Base-by-base conservation (phyloP, 164 flowering plant genomes). In the Tinospora cordifolia region DNA sequence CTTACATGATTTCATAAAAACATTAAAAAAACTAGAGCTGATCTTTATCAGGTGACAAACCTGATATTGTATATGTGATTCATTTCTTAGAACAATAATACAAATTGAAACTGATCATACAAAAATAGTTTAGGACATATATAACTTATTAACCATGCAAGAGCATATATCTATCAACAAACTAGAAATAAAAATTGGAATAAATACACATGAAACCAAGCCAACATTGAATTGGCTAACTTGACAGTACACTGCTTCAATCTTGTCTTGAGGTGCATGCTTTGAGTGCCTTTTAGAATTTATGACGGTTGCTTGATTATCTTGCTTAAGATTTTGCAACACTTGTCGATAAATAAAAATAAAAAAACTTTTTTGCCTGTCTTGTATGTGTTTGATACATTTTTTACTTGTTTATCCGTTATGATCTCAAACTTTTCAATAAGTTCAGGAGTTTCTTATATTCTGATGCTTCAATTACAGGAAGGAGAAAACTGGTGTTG, bases 401-500 rank as follows among this genome's bases (percentile, higher is more conserved):
- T 30, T 30, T 30, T 30, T 30, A 51, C 59, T 41, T 41, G 21
- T n/a, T 51, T 51, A 17, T 51, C 4, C 4, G 58, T 49, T 51
- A 14, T 13, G 4, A 13, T 6, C 58, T 49, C 58, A 14, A 14
- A 13, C 19, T 72, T 21, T 71, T 36, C 15, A 12, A 19, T 30
- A 60, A 26, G 26, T 71, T 34, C 2, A 51, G 76, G 21, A 58
- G 57, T 75, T 70, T 39, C n/a, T 74, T 49, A 65, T 49, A 62
- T 24, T 54, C 59, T 69, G 71, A 34, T 8, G 27, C 51, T 15
- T 60, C 36, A 9, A 70, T 19, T 72, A 21, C 81, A 94, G 99
- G 74, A 90, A 87, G 81, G 97, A 88, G 70, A 89, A 76, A 81
- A 92, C 83, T 51, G 99, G 99, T 13, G 80, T 90, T 62, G 99